Evolutionary conservation across 2,329 filamentous ascomycete species (phyloP), one percentile per base, ranked within the genome.

Genomic region (Curvularia sp.): DNA sequence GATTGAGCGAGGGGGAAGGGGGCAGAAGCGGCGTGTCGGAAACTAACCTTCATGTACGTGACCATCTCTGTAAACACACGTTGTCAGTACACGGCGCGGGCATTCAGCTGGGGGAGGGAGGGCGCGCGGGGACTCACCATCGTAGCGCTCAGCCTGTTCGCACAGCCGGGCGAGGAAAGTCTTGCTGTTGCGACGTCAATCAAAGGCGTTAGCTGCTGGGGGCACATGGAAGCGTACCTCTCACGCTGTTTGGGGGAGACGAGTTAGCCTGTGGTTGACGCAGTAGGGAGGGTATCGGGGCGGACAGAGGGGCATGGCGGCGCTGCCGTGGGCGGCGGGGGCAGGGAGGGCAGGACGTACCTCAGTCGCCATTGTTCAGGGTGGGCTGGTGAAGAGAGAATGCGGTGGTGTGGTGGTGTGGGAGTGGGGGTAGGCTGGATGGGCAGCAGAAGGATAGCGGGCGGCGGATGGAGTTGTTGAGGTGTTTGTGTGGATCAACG

Each of bases 121-220:
- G 54, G 44, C 58, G 58, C 55, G 58, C 52, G 24, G 53, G 70
- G 66, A 79, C 86, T 81, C 80, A 88, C 86, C 95, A 94, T 99
- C 94, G 85, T 99, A 99, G 80, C 94, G 94, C 88, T 98, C 95
- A 80, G 95, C 95, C 89, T 99, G 95, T 91, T 98, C 95, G 87
- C 95, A 98, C 80, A 99, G 93, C 85, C 95, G 90, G 83, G 95
- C 95, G 82, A 98, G 92, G 88, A 98, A 98, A 80, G 95, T 98
- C 90, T 98, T 98, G 75, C 75, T 78, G 69, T 65, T 57, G 50
- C 48, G 18, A 55, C 48, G 74, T 77, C 69, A 77, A 73, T 72
- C 62, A 38, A 43, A 18, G 18, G 18, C 18, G 18, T 18, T 18
- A 50, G 54, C 49, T 46, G 52, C 57, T 47, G 65, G 54, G 62